Conservation (phyloP, 495 filamentous ascomycete genomes). For the Penicillium dipodomyicola region DNA sequence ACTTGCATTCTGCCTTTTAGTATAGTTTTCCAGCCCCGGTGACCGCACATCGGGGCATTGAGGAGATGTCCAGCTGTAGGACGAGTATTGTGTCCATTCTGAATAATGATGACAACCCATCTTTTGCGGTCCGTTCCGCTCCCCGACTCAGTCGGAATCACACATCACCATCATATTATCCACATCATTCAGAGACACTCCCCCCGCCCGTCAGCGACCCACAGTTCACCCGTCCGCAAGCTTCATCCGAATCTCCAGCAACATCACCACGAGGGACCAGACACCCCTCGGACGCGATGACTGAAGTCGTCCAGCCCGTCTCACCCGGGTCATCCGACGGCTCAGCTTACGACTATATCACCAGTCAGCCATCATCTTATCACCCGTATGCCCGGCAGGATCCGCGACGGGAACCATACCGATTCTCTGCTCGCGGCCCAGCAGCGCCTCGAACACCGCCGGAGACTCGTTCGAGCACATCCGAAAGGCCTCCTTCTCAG, state of each 20-base stretch:
- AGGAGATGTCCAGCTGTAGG: conserved; percentile 38
- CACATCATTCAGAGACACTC: conserved; percentile 29
- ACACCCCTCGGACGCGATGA: conserved; percentile 31
- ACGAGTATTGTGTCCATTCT: conserved; percentile 47
- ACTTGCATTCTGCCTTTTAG: conserved; percentile 17
- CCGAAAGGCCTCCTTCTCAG: conserved; percentile 30
- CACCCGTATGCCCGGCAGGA: conserved; percentile 31
- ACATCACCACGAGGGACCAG: conserved; percentile 27
- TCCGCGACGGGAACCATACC: conserved; percentile 20
- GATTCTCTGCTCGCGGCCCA: conserved; percentile 22
- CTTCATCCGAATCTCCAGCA: conserved; percentile 31
- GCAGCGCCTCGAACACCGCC: conserved; percentile 24
- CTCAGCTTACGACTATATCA: conserved; percentile 39
- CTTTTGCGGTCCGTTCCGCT: conserved; percentile 48
- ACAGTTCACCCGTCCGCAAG: conserved; percentile 24
- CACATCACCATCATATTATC: conserved; percentile 30
- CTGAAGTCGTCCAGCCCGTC: conserved; percentile 31
- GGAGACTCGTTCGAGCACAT: conserved; percentile 29
- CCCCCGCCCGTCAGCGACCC: conserved; percentile 22
- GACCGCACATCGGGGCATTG: conserved; percentile 17
- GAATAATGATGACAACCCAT: conserved; percentile 51
- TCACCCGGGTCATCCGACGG: conserved; percentile 42
- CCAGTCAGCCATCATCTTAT: conserved; percentile 29
- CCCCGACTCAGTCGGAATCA: conserved; percentile 34
- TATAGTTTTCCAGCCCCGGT: conserved; percentile 26